A percentile compares a stretch with the other conserved stretches of the same genome.
Evolutionary conservation across 805 yeast species (phyloP).

Genomic region (Ogataea pilisensis): DNA sequence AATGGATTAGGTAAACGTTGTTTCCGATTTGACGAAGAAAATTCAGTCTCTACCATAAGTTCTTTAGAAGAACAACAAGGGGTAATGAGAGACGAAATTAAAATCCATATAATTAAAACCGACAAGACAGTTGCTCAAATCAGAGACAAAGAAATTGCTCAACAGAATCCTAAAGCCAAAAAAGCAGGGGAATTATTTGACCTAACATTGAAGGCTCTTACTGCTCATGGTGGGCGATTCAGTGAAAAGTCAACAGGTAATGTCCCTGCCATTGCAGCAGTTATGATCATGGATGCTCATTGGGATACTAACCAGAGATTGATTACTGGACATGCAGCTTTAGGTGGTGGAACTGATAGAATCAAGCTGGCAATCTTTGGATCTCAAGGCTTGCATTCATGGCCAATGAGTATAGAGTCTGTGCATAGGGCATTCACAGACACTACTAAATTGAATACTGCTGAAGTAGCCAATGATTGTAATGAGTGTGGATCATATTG

Average conservation of each 20-base stretch:
- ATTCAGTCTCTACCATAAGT: conserved; percentile 49
- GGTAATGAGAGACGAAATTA: conserved; percentile 45
- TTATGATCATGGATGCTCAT: conserved; percentile 76
- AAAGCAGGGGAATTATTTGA: conserved; percentile 73
- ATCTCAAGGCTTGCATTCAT: conserved; percentile 83
- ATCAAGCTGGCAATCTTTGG: conserved; percentile 88
- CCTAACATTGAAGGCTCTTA: conserved; percentile 74
- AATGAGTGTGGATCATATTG: conserved; percentile 81
- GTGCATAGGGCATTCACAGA: conserved; percentile 68
- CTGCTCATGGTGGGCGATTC: conserved; percentile 52
- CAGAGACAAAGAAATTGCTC: conserved; percentile 77
- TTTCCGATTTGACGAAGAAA: conserved; percentile 70
- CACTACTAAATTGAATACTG: conserved; percentile 53
- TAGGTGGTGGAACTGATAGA: conserved; percentile 79
- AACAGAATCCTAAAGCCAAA: conserved; percentile 72
- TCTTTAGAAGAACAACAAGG: conserved; percentile 32
- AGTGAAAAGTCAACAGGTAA: conserved; percentile 27
- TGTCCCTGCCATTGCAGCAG: conserved; percentile 75
- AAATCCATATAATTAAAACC: conserved; percentile 71
- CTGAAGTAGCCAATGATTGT: conserved; percentile 87
- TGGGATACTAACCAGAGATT: conserved; percentile 62
- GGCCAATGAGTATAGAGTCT: conserved; percentile 84
- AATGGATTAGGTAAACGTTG: conserved; percentile 74
- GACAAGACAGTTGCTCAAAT: conserved; percentile 67
- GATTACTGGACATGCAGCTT: conserved; percentile 85